Conservation (phyloP, 805 yeast genomes). For the Candida awuae region DNA sequence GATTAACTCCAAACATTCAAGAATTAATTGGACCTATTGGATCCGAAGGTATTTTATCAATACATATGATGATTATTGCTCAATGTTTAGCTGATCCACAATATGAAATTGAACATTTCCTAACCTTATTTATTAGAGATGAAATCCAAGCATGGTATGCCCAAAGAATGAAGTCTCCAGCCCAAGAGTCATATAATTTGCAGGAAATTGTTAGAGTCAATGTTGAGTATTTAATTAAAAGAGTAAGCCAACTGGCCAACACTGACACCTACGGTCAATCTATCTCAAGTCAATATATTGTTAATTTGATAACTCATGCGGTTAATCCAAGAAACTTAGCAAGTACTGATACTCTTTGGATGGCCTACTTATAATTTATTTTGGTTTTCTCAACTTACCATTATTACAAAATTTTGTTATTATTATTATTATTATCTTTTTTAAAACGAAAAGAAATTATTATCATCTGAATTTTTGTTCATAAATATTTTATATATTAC, state of each 20-base stretch:
- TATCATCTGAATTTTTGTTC: conserved; percentile 2
- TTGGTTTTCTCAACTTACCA: not conserved
- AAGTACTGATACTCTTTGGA: conserved; percentile 84
- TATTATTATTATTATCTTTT: not conserved
- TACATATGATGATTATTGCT: conserved; percentile 76
- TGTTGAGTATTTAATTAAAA: conserved; percentile 74
- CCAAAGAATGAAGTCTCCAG: conserved; percentile 74
- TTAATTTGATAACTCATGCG: conserved; percentile 88
- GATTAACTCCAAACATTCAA: conserved; percentile 94
- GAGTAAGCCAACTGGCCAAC: conserved; percentile 65
- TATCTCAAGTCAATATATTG: conserved; percentile 79
- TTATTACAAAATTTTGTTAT: not conserved
- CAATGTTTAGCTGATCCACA: conserved; percentile 87
- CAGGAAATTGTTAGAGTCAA: conserved; percentile 82
- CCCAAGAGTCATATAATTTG: conserved; percentile 67
- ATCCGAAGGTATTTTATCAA: conserved; percentile 84
- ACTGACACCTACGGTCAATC: conserved; percentile 49
- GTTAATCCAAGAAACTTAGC: conserved; percentile 93
- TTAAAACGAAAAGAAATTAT: too few species aligned
- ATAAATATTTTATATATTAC: not conserved
- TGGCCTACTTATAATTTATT: conserved; percentile 69
- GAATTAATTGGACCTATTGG: conserved; percentile 90
- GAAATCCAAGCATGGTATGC: conserved; percentile 93
- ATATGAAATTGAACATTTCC: conserved; percentile 80
- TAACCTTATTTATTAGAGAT: conserved; percentile 92